Evolutionary conservation across 331 rosid species (phyloP), one percentile per base, ranked within the genome.

Genomic region (Telfairia occidentalis): DNA sequence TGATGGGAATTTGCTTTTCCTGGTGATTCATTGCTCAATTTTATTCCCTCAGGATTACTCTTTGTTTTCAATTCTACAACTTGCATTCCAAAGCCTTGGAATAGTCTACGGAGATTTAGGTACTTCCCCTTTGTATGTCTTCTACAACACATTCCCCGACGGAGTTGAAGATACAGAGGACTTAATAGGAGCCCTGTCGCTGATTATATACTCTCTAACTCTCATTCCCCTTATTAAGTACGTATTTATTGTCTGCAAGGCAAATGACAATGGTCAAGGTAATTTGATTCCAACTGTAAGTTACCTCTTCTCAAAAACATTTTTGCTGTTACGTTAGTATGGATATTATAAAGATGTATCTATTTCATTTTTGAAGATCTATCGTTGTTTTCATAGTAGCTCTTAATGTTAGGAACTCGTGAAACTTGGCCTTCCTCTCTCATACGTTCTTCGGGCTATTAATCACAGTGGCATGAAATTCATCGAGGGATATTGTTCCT

Each of bases 91-190:
- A 85, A 89, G 97, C 85, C 80, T 91, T 59, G 98, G 98, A 72
- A 86, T 85, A 77, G 81, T 94, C 78, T 87, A 88, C 59, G 97
- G 90, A 65, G 90, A 82, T 76, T 77, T 94, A 78, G 83, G 89
- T 87, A 79, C 88, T 78, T 85, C 98, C 71, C 98, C 98, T 2
- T 85, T 91, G 28, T 94, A 88, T 82, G 97, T 91, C 74, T 91
- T 83, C 78, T 86, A 80, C 81, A 87, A 78, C 82, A 78, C 89
- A 57, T 90, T 94, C 79, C 81, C 92, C 58, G 91, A 89, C 80
- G 85, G 85, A 48, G 73, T 91, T 88, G 63, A 64, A 48, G 42
- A 81, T 40, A 79, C 91, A 24, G 96, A 94, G 85, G 96, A 82
- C 57, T 37, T 79, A 21, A 16, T 82, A 37, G 85, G 85, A 50